phyloP scores from a whole-genome alignment of 2,329 filamentous ascomycete genomes.

The Epichloe sp. region DNA sequence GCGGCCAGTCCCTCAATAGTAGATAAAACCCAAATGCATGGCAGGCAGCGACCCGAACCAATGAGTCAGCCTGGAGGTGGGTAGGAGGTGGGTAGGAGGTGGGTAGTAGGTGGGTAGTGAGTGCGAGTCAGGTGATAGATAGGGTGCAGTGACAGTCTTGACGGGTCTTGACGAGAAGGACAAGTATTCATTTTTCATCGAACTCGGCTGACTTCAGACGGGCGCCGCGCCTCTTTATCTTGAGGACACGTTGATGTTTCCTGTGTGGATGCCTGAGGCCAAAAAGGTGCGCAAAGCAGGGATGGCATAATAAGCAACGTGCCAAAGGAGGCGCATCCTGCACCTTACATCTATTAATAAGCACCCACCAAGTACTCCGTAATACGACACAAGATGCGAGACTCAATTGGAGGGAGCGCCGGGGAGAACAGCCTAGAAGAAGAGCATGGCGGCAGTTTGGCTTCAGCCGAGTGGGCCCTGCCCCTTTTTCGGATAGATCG shows the following conservation, averaged over 20 bases:
- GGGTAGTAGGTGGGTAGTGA: background rate
- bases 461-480: background rate
- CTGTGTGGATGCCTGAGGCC: slow-evolving; percentile 18
- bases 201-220: background rate
- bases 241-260: slow-evolving; percentile 20
- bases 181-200: slow-evolving; percentile 2
- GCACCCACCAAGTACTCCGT: background rate
- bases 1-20: slow-evolving; percentile 8
- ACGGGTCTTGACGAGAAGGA: slow-evolving; percentile 6
- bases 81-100: background rate
- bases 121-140: slow-evolving; percentile 12
- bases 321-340: background rate
- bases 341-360: background rate
- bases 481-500: too few species aligned
- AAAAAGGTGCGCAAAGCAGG: slow-evolving; percentile 7
- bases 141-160: background rate
- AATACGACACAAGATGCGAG: background rate
- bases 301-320: background rate
- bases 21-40: slow-evolving; percentile 11
- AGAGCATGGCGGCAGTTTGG: background rate
- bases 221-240: slow-evolving; percentile 7
- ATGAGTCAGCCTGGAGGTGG: slow-evolving; percentile 11
- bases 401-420: background rate
- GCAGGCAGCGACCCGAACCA: slow-evolving; percentile 10
- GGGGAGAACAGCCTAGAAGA: background rate